Evolutionary conservation across 345 rosid genomes (phyloP).

Genomic region (Ceriops decandra): DNA sequence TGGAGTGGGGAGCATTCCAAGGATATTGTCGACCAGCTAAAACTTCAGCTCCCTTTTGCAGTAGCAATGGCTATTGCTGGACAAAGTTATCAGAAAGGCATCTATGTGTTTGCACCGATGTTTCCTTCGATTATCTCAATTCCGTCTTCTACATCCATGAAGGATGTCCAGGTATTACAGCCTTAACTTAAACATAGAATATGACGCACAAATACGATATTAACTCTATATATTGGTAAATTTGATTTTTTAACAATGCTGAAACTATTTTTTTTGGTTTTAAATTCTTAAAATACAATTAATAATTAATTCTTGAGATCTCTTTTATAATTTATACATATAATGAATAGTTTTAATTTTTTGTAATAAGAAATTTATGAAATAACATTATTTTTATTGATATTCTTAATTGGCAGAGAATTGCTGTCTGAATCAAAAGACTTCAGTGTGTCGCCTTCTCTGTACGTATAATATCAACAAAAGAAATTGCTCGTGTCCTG

Average conservation of each 20-base stretch:
- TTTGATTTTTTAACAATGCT: background rate
- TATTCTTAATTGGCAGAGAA: background rate
- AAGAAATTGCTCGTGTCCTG: background rate
- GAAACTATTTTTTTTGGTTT: no score
- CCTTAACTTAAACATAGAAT: background rate
- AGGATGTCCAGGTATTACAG: background rate
- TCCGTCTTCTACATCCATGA: background rate
- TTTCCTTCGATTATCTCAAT: background rate
- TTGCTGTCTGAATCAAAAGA: background rate
- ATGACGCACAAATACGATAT: background rate
- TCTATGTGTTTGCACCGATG: background rate
- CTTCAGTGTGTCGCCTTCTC: background rate
- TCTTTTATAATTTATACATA: no score
- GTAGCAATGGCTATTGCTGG: background rate
- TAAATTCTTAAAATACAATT: no score
- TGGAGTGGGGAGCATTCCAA: background rate
- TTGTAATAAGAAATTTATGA: background rate
- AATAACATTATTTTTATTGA: background rate
- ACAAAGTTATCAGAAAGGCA: background rate
- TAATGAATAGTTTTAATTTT: no score
- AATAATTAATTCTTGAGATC: no score
- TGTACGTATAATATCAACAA: background rate
- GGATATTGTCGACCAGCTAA: background rate
- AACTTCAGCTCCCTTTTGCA: background rate
- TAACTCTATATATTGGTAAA: background rate